Evolutionary conservation across 2,329 filamentous ascomycete species (phyloP).

Genomic region (Eutypa lata): DNA sequence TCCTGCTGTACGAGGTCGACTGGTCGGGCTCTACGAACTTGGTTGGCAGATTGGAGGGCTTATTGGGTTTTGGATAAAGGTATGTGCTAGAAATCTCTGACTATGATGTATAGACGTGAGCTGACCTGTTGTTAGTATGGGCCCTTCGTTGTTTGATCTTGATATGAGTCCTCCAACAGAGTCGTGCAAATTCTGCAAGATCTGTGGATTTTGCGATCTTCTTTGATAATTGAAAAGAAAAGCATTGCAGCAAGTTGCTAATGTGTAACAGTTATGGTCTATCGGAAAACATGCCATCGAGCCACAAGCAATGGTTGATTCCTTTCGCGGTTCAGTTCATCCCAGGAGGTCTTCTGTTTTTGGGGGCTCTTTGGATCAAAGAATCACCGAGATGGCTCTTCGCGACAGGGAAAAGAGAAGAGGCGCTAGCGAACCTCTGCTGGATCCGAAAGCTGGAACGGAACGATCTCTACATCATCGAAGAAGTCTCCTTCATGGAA

Average conservation of each 20-base stretch:
- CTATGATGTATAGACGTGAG: not conserved
- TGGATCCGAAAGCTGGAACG: conserved; percentile 61
- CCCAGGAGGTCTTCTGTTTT: conserved; percentile 59
- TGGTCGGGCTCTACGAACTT: conserved; percentile 66
- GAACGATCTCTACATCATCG: conserved; percentile 64
- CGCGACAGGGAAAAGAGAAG: conserved; percentile 55
- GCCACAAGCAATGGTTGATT: conserved; percentile 58
- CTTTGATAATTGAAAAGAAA: too few relatives aligned
- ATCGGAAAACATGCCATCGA: conserved; percentile 43
- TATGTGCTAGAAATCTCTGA: not conserved
- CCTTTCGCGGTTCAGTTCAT: conserved; percentile 67
- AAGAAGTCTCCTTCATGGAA: conserved; percentile 71
- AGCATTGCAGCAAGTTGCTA: too few relatives aligned
- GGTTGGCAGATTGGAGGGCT: conserved; percentile 63
- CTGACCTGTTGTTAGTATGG: not conserved
- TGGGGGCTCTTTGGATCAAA: conserved; percentile 57
- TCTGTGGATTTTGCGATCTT: too few relatives aligned
- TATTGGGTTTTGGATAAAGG: conserved; percentile 59
- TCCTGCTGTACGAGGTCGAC: conserved; percentile 60
- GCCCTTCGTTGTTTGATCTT: not conserved
- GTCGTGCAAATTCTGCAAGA: too few relatives aligned
- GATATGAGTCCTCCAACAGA: too few relatives aligned
- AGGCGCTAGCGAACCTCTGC: conserved; percentile 56
- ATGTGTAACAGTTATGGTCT: conserved; percentile 53
- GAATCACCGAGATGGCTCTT: conserved; percentile 72